Evolutionary conservation across 768 basidiomycete genomes (phyloP), one percentile per base, ranked within the genome.

Genomic region (Pisolithus microcarpus): DNA sequence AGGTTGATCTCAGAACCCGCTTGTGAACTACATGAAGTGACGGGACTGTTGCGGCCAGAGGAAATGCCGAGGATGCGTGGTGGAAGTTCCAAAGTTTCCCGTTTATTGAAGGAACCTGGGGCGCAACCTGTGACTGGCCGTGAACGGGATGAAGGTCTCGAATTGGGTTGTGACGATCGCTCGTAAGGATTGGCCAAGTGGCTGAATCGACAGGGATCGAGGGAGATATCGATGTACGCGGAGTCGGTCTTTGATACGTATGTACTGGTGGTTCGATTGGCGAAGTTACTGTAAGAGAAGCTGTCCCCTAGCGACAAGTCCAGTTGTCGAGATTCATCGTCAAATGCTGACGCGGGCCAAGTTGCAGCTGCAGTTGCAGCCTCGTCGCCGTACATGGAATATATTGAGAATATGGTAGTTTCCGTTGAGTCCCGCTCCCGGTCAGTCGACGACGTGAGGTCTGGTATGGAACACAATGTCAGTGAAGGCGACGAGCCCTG

Each of bases 331-430:
- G 69, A 61, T 31, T 59, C 66, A 43, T 62, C 70, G 54, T 69
- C 70, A 52, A 70, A 64, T 54, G 69, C 62, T 51, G 70, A 60
- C 58, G 67, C 61, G 63, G 71, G 61, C 76, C 78, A 82, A 71
- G 76, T 77, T 47, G 71, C n/a, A n/a, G n/a, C n/a, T n/a, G n/a
- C n/a, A n/a, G n/a, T n/a, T n/a, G n/a, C 54, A 50, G 64, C 61
- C 51, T 82, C 79, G 63, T 84, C 82, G 48, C 80, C 80, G 65
- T 91, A 91, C 88, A 90, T 90, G 45, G 85, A 88, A 65, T 89
- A 91, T 51, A 91, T 91, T 48, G 85, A 82, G 63, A 85, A 81
- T 62, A 91, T 86, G 11, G 87, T 80, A 45, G 84, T 80, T 59
- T 87, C 87, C 11, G 85, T 80, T 0, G 84, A 82, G 50, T 71